Evolutionary conservation across 345 rosid genomes (phyloP).

Genomic region (Eucalyptus sp.): DNA sequence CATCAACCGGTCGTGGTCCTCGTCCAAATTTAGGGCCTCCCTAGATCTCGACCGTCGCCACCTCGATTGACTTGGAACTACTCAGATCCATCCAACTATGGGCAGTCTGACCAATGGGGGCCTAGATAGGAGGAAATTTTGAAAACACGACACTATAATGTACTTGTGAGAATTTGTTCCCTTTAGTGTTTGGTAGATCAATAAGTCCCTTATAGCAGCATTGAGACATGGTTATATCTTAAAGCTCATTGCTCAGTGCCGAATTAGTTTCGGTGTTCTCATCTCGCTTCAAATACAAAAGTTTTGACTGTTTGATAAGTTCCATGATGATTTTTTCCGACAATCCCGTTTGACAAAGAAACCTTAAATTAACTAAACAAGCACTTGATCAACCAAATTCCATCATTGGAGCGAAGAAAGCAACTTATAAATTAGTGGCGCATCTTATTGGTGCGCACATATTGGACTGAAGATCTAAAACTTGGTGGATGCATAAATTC

Average conservation of each 20-base stretch:
- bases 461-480: background rate
- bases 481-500: background rate
- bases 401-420: background rate
- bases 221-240: background rate
- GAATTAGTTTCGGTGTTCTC: background rate
- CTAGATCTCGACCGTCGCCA: fast-evolving
- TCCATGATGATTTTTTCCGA: background rate
- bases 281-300: background rate
- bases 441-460: background rate
- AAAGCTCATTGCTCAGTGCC: background rate
- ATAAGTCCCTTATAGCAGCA: background rate
- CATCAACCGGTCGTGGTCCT: background rate
- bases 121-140: background rate
- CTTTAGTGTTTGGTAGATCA: background rate
- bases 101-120: background rate
- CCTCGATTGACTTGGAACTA: background rate
- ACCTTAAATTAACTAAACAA: background rate
- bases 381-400: background rate
- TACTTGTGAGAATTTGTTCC: background rate
- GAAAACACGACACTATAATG: background rate
- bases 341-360: background rate
- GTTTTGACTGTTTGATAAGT: background rate
- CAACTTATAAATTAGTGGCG: background rate
- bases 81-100: background rate
- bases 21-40: background rate